Percentiles rank a stretch among this genome's conserved stretches.
Conservation (phyloP, 768 basidiomycete species). For the Nevesoporus exiguus region DNA sequence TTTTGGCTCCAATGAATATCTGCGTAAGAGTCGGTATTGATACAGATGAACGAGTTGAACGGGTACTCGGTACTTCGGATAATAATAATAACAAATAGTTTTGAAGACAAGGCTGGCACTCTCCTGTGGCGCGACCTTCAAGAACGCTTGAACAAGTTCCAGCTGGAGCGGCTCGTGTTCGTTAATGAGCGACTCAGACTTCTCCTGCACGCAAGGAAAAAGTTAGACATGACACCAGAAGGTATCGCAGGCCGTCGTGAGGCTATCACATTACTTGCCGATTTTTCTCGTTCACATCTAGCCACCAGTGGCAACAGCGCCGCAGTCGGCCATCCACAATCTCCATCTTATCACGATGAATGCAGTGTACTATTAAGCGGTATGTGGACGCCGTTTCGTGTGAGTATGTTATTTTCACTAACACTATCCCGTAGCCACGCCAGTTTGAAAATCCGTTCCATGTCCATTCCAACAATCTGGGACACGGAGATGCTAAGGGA, state of each 20-base stretch:
- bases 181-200: no score
- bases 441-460: conserved; percentile 51
- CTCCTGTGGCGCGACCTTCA: no score
- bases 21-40: no score
- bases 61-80: no score
- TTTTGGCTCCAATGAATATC: no score
- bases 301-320: background rate
- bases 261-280: background rate
- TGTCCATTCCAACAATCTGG: conserved; percentile 49
- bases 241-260: conserved; percentile 13
- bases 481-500: conserved; percentile 56
- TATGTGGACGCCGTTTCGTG: conserved; percentile 11
- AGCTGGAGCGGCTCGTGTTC: no score
- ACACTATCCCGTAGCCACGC: conserved; percentile 34
- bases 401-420: background rate
- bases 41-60: no score
- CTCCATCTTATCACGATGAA: conserved; percentile 36
- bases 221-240: background rate
- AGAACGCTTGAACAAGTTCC: no score
- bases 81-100: no score
- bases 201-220: no score
- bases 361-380: conserved; percentile 47
- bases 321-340: background rate
- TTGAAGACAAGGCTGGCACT: no score
- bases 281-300: background rate